A percentile compares a stretch with the other conserved stretches of the same genome.
These are phyloP conservation scores for Fusarium sulawesiense DNA, from an alignment of 2,329 filamentous ascomycete species.

Conservation along the genomic window DNA sequence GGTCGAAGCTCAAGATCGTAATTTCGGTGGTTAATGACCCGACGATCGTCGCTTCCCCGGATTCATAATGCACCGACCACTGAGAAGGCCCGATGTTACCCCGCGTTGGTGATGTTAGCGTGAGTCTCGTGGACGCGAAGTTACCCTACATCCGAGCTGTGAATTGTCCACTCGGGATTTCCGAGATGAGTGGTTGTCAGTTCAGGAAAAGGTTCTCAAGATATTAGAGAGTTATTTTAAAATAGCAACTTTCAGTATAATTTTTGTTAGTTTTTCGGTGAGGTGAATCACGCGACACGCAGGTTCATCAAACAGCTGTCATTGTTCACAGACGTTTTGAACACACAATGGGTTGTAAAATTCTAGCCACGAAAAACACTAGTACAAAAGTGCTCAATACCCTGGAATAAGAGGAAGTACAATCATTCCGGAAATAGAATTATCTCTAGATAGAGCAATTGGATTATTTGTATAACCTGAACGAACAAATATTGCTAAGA, in stretches of 20 bases:
- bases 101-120: not conserved
- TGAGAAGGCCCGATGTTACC: not conserved
- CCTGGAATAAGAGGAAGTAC: fast-evolving
- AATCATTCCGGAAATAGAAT: fast-evolving
- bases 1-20: not conserved
- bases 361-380: not conserved
- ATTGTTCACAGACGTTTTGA: fast-evolving
- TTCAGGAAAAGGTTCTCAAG: not conserved
- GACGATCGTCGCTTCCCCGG: not conserved
- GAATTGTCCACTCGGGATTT: not conserved
- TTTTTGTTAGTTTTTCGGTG: not conserved
- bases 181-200: not conserved
- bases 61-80: not conserved
- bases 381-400: not conserved
- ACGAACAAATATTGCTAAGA: not conserved
- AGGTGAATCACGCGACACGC: too few species aligned
- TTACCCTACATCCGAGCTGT: not conserved
- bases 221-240: fast-evolving
- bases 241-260: fast-evolving
- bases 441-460: not conserved
- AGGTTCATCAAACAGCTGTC: too few species aligned
- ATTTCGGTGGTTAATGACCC: not conserved
- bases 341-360: fast-evolving
- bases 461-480: not conserved
- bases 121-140: not conserved